Evolutionary conservation across 176 grass and related monocot genomes (phyloP).

Genomic region (Tillandsia fasciculata): DNA sequence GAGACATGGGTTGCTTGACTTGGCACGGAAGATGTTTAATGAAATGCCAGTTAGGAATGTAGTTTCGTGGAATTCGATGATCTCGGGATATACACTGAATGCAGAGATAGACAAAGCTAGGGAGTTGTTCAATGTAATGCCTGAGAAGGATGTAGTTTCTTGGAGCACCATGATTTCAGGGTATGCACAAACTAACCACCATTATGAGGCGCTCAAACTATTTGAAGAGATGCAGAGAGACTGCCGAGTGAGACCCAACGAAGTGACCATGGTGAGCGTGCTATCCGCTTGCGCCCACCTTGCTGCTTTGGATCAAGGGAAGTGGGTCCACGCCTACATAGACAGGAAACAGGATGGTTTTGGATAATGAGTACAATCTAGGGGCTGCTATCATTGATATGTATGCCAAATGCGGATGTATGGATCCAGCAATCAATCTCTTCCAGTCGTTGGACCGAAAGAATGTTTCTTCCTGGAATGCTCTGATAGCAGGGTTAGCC

Average conservation of each 20-base stretch:
- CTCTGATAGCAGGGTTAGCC: conserved; percentile 55
- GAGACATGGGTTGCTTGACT: conserved; percentile 34
- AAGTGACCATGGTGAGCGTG: conserved; percentile 70
- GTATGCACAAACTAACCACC: conserved; percentile 33
- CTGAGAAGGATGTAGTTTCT: conserved; percentile 42
- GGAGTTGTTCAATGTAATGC: conserved; percentile 47
- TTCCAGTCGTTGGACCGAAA: conserved; percentile 44
- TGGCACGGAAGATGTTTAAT: conserved; percentile 67
- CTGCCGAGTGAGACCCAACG: conserved; percentile 35
- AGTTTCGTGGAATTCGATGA: conserved; percentile 60
- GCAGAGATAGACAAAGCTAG: conserved; percentile 31
- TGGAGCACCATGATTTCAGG: conserved; percentile 74
- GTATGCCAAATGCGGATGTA: conserved; percentile 65
- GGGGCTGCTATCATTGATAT: conserved; percentile 64
- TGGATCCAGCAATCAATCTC: conserved; percentile 26
- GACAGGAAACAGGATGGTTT: conserved; percentile 48
- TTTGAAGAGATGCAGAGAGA: conserved; percentile 48
- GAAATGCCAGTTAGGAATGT: conserved; percentile 51
- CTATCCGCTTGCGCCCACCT: conserved; percentile 57
- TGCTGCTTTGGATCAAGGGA: conserved; percentile 46
- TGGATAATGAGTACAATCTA: conserved; percentile 55
- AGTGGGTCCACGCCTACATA: conserved; percentile 53
- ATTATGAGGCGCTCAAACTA: conserved; percentile 37
- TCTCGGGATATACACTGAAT: conserved; percentile 41
- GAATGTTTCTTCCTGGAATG: conserved; percentile 66